Evolutionary conservation across 1,139 yeast genomes (phyloP).

Genomic region (Taphrina sp.): DNA sequence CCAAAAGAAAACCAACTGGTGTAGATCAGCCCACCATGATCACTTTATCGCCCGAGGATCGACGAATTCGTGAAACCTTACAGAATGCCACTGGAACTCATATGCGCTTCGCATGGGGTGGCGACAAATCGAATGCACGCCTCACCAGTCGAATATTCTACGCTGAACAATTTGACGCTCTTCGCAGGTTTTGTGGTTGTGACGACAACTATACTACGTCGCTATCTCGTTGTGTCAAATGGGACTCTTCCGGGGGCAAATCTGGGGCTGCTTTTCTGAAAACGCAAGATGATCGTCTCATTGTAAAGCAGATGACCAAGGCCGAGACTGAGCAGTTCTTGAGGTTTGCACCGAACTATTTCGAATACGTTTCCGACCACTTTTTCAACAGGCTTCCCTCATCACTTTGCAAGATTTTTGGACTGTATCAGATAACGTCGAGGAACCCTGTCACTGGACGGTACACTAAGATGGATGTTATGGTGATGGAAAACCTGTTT

Average conservation of each 20-base stretch:
- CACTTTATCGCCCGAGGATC: constrained; percentile 30
- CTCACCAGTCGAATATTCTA: constrained; percentile 91
- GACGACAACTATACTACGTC: constrained; percentile 79
- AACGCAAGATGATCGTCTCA: constrained; percentile 84
- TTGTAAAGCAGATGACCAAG: constrained; percentile 83
- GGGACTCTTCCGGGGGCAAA: constrained; percentile 97
- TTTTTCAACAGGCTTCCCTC: constrained; percentile 93
- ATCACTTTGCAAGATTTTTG: constrained; percentile 89
- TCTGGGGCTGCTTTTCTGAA: constrained; percentile 92
- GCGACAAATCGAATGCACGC: constrained; percentile 51
- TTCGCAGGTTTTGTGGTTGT: constrained; percentile 77
- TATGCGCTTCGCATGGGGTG: constrained; percentile 79
- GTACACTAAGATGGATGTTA: constrained; percentile 78
- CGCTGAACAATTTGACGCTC: constrained; percentile 95
- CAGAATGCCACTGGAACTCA: constrained; percentile 82
- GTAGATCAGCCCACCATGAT: neutral
- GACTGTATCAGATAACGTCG: constrained; percentile 89
- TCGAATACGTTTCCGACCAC: constrained; percentile 93
- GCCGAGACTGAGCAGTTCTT: constrained; percentile 91
- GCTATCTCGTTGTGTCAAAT: constrained; percentile 84
- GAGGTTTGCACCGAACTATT: constrained; percentile 92
- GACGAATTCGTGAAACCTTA: constrained; percentile 62
- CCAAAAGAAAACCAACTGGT: constrained; percentile 36
- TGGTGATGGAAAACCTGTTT: constrained; percentile 93
- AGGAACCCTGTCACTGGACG: constrained; percentile 74